Evolutionary conservation across 768 basidiomycete species (phyloP), one percentile per base, ranked within the genome.

Genomic region (Hydnomerulius pinastri): DNA sequence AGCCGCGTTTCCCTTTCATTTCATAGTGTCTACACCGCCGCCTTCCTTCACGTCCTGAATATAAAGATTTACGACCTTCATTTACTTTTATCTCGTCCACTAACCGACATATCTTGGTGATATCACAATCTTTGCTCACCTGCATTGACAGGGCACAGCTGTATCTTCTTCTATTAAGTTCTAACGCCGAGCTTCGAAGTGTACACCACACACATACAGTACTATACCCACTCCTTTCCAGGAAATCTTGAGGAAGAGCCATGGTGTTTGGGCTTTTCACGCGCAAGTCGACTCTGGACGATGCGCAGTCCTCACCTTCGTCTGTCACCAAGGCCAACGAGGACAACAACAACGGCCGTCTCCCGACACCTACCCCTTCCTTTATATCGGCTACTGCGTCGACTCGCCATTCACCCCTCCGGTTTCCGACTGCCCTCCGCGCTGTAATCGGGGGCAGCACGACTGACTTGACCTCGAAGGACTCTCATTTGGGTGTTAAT

Each of bases 351-450:
- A 29, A 15, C 21, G 36, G 56, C 6, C 79, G 80, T 60, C 72
- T 78, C 10, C 77, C 80, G 13, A 83, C 82, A 1, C 79, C 80
- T 0, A 77, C 81, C 0, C 78, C 83, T 0, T 82, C 81, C 15
- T 62, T 75, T 28, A 58, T 65, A 28, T 73, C 71, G n/a, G 66
- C 61, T 4, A 55, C 59, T n/a, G n/a, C n/a, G n/a, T n/a, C n/a
- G n/a, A n/a, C n/a, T 24, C 51, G 18, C 42, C 51, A 54, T 36
- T 61, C 67, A 5, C 57, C 67, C 23, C 53, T 48, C 54, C 70
- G 41, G 38, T 56, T 61, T 40, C 53, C 58, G 2, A 36, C 56
- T n/a, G 24, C 51, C 28, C 33, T 58, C 18, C 56, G 48, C 40
- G 27, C 58, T 2, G 54, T 48, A 13, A 49, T 56, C 7, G 53